Evolutionary conservation across 179 eudicot species (phyloP).

Genomic region (Gypsophila paniculata): DNA sequence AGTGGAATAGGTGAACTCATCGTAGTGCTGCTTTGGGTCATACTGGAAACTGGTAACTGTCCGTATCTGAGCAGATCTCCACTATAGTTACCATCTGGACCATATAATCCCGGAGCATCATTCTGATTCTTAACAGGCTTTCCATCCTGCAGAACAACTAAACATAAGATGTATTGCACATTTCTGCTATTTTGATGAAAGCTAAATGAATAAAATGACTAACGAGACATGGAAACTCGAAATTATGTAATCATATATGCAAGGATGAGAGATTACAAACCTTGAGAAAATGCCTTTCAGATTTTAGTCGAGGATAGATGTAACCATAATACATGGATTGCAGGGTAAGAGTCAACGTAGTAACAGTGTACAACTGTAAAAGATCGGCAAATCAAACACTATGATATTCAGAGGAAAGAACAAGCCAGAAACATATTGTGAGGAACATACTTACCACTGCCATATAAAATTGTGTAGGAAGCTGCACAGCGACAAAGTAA

Average conservation of each 20-base stretch:
- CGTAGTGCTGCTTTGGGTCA: conserved; percentile 24
- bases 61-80: conserved; percentile 24
- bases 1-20: conserved; percentile 58
- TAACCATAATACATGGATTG: conserved; percentile 57
- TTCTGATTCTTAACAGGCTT: conserved; percentile 18
- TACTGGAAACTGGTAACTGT: conserved; percentile 21
- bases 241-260: neutral
- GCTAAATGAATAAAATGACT: neutral
- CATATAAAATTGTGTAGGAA: conserved; percentile 69
- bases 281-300: conserved; percentile 38
- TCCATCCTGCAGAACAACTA: conserved; percentile 19
- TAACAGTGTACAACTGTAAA: conserved; percentile 50
- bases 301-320: conserved; percentile 46
- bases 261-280: conserved; percentile 31
- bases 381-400: neutral
- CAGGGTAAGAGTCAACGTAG: conserved; percentile 49
- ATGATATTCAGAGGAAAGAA: neutral
- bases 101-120: conserved; percentile 21
- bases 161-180: neutral
- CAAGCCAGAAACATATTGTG: neutral
- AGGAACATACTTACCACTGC: conserved; percentile 48
- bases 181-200: neutral
- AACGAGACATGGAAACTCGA: neutral
- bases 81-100: conserved; percentile 16
- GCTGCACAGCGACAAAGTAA: conserved; percentile 42